Evolutionary conservation across 495 filamentous ascomycete species (phyloP).

Genomic region (Cercophora samala): DNA sequence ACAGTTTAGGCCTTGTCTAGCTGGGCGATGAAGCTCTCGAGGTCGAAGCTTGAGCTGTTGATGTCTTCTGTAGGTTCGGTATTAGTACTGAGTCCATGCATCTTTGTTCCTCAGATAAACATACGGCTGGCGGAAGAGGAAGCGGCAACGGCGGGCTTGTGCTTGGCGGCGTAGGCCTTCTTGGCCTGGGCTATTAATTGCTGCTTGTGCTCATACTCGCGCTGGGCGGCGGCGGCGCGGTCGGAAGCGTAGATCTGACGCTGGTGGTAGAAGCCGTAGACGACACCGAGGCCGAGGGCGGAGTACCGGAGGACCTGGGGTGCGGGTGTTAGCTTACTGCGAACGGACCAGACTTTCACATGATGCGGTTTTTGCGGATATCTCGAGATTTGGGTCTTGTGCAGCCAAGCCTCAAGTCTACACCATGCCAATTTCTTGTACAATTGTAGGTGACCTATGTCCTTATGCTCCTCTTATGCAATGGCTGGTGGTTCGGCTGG

Average conservation of each 20-base stretch:
- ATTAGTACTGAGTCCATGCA: not conserved
- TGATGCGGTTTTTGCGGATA: constrained; percentile 2
- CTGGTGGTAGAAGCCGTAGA: constrained; percentile 94
- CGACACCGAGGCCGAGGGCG: constrained; percentile 78
- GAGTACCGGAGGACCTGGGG: constrained; percentile 91
- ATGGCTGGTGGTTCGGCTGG: constrained; percentile 7
- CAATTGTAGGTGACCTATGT: not conserved
- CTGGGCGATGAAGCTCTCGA: constrained; percentile 75
- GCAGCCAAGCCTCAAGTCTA: too few relatives aligned
- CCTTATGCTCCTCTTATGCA: not conserved
- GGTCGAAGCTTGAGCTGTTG: constrained; percentile 80
- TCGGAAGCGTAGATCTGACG: constrained; percentile 63
- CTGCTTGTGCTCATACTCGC: constrained; percentile 83
- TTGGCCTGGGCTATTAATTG: constrained; percentile 86
- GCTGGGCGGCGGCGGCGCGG: constrained; percentile 62
- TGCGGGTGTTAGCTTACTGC: not conserved
- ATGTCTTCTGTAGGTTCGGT: constrained; percentile 65
- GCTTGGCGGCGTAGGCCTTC: constrained; percentile 78
- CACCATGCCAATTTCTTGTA: not conserved
- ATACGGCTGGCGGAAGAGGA: constrained; percentile 51
- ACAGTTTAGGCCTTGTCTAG: constrained; percentile 43
- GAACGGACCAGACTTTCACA: constrained; percentile 7
- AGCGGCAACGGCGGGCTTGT: constrained; percentile 59
- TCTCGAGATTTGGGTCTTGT: not conserved
- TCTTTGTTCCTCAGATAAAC: constrained; percentile 43